Percentiles rank a stretch among this genome's conserved stretches.
phyloP scores from a whole-genome alignment of 225 moss, liverwort and hornwort genomes.

The Bryum argenteum region DNA sequence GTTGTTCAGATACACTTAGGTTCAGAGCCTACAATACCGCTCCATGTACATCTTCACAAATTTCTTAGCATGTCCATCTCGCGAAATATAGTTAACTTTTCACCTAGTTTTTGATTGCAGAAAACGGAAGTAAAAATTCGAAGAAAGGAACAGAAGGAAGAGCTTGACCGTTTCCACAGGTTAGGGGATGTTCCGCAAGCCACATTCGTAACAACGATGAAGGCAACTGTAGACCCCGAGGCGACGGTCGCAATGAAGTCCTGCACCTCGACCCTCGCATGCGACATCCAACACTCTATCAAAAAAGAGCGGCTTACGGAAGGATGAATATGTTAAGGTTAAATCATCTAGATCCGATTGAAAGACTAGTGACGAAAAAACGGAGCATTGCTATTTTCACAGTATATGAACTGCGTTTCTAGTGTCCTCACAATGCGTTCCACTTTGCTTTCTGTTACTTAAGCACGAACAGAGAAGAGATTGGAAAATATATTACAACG shows the following conservation, averaged over 20 bases:
- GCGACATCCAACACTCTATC: slow-evolving; percentile 7
- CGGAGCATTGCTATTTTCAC: too few species aligned
- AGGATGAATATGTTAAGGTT: background rate
- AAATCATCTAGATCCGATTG: background rate
- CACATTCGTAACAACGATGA: slow-evolving; percentile 48
- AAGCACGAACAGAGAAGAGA: too few species aligned
- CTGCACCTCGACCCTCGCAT: slow-evolving; percentile 31
- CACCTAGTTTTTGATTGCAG: slow-evolving; percentile 13
- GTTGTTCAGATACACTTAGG: too few species aligned
- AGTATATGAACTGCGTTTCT: too few species aligned
- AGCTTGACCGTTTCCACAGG: slow-evolving; percentile 46
- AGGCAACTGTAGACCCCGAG: slow-evolving; percentile 48
- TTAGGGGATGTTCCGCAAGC: slow-evolving; percentile 32
- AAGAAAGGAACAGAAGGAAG: background rate
- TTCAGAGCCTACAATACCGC: too few species aligned
- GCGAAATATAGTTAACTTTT: background rate
- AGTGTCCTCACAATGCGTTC: too few species aligned
- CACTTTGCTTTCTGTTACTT: too few species aligned
- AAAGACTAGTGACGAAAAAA: too few species aligned
- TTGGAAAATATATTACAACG: too few species aligned
- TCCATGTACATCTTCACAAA: background rate
- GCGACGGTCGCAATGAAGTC: slow-evolving; percentile 49
- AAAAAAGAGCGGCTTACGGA: background rate
- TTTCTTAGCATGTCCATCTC: background rate
- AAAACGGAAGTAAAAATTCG: background rate